Evolutionary conservation across 495 filamentous ascomycete genomes (phyloP), one percentile per base, ranked within the genome.

Genomic region (Penicillium steckii): DNA sequence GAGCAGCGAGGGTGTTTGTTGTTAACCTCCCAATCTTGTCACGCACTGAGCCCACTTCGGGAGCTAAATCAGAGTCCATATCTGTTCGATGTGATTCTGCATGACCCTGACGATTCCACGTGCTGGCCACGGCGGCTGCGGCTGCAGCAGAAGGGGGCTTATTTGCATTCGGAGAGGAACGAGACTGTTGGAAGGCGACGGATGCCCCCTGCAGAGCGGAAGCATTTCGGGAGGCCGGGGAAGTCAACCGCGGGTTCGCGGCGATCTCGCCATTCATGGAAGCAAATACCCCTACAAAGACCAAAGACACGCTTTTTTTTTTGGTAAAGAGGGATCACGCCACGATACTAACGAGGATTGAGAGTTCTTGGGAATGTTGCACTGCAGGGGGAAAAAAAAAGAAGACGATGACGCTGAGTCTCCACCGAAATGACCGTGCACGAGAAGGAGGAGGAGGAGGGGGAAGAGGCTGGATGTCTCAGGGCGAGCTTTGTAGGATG

Each of bases 11-110:
- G 18, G 60, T 53, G 25, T 59, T 62, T 13, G 57, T 55, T n/a
- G 69, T 61, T 40, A 70, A 70, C 43, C 50, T 57, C 33, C 67
- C 68, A 27, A 77, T 73, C 50, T 73, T 75, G 47, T 74, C 72
- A 59, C 55, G 73, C 27, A 77, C 71, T 3, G 72, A 71, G 35
- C 71, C 72, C 17, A 62, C 59, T 55, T 71, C 70, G 6, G 70
- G 74, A 8, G 50, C 62, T n/a, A 55, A 38, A n/a, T 65, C 60
- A 10, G 65, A 66, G 38, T 53, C 56, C 40, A 48, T 41, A 21
- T 55, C 43, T 23, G 46, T 54, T 45, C 38, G 55, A 45, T 45
- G 52, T 4, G 41, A 18, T 15, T 51, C 52, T 27, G 61, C 53
- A 57, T 60, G 47, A 15, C 51, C 53, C 56, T 60, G 47, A 15